phyloP scores from a whole-genome alignment of 1,284 basidiomycete genomes.

The Sporisorium reilianum region DNA sequence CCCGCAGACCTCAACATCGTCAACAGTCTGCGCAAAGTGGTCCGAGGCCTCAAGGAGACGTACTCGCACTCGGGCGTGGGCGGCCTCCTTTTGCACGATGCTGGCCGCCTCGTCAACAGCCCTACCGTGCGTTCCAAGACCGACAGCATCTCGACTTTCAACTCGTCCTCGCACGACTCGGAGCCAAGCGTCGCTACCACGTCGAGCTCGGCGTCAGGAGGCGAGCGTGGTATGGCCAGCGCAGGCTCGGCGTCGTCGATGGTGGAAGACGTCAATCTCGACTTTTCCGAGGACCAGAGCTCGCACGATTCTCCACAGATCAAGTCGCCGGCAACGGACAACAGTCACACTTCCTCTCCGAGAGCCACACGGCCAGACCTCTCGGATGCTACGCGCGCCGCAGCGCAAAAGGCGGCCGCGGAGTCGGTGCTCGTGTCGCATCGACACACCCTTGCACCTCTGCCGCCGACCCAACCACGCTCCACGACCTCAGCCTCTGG shows the following conservation, averaged over 20 bases:
- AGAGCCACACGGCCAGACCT: slow-evolving; percentile 8
- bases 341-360: slow-evolving; percentile 10
- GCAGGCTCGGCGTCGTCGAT: slow-evolving; percentile 20
- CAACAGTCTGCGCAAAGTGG: slow-evolving; percentile 57
- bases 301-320: slow-evolving; percentile 21
- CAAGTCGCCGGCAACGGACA: slow-evolving; percentile 13
- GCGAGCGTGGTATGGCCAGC: slow-evolving; percentile 13
- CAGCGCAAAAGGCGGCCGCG: slow-evolving; percentile 41
- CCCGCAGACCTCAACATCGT: slow-evolving; percentile 53
- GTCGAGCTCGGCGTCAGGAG: slow-evolving; percentile 13
- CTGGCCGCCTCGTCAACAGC: slow-evolving; percentile 31
- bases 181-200: slow-evolving; percentile 8
- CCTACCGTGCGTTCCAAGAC: slow-evolving; percentile 22
- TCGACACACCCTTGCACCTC: slow-evolving; percentile 30
- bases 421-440: slow-evolving; percentile 46
- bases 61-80: slow-evolving; percentile 55
- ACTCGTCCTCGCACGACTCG: slow-evolving; percentile 36
- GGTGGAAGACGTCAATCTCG: slow-evolving; percentile 39
- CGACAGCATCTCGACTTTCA: slow-evolving; percentile 36
- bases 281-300: slow-evolving; percentile 36
- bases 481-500: not conserved
- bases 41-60: slow-evolving; percentile 55
- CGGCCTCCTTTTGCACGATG: slow-evolving; percentile 48
- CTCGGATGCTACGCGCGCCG: slow-evolving; percentile 20
- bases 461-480: not conserved